Evolutionary conservation across 768 basidiomycete species (phyloP).

Genomic region (Podaxis sp.): DNA sequence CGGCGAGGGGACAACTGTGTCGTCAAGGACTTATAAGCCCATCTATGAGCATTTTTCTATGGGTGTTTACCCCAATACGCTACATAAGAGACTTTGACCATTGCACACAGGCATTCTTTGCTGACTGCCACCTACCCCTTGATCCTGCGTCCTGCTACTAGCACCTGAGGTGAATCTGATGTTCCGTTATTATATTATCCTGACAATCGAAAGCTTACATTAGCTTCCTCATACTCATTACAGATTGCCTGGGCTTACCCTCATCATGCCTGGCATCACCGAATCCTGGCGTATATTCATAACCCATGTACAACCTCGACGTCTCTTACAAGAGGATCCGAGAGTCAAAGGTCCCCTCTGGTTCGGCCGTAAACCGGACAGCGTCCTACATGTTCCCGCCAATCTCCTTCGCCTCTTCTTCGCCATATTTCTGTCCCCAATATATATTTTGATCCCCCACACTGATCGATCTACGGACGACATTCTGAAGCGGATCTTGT

Average conservation of each 20-base stretch:
- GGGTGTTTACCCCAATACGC: too few relatives aligned
- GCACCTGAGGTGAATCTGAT: too few relatives aligned
- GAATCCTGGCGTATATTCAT: constrained; percentile 4
- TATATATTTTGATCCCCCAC: not conserved
- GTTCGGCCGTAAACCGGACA: constrained; percentile 7
- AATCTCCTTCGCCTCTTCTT: constrained; percentile 10
- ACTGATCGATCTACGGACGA: not conserved
- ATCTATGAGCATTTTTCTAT: too few relatives aligned
- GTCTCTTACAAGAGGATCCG: constrained; percentile 12
- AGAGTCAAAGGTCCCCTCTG: constrained; percentile 12
- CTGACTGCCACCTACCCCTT: too few relatives aligned
- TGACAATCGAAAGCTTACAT: not conserved
- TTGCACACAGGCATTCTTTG: too few relatives aligned
- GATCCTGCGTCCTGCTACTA: too few relatives aligned
- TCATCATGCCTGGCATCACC: not conserved
- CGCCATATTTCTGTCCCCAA: constrained; percentile 1
- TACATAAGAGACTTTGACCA: too few relatives aligned
- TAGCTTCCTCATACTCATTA: not conserved
- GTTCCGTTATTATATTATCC: too few relatives aligned
- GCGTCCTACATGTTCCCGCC: not conserved
- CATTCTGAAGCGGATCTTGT: not conserved
- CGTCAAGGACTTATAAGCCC: too few relatives aligned
- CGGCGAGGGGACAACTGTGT: too few relatives aligned
- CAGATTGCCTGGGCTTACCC: not conserved
- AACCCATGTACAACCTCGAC: not conserved